Conservation (phyloP, 2,329 filamentous ascomycete species). For the Tolypocladium inflatum region DNA sequence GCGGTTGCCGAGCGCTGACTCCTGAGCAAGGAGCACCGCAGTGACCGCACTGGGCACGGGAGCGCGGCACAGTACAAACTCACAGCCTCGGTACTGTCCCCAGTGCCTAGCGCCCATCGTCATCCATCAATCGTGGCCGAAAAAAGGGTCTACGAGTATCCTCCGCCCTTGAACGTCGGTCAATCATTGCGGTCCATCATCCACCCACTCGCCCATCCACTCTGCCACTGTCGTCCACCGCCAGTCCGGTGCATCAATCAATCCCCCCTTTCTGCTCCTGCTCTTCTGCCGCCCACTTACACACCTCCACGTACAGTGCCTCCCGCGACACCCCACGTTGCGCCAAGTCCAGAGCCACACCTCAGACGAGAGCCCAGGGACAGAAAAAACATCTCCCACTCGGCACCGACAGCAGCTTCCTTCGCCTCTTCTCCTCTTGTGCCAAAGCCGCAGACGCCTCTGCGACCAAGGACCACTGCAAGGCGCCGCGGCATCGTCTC, state of each 20-base stretch:
- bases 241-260: not conserved
- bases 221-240: not conserved
- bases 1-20: too few relatives aligned
- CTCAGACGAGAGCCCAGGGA: not conserved
- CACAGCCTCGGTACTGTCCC: not conserved
- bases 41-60: too few relatives aligned
- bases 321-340: not conserved
- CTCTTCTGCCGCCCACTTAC: not conserved
- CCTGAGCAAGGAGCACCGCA: too few relatives aligned
- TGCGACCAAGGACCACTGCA: not conserved
- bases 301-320: not conserved
- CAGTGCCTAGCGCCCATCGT: not conserved
- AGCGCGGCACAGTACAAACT: not conserved
- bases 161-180: not conserved
- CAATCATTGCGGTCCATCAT: not conserved
- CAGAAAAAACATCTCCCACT: not conserved
- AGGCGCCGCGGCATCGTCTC: not conserved
- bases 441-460: too few relatives aligned
- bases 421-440: not conserved
- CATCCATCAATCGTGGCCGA: not conserved
- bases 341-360: not conserved
- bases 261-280: not conserved
- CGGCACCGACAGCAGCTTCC: not conserved
- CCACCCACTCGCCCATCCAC: not conserved
- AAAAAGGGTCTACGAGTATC: not conserved